Evolutionary conservation across 2,329 filamentous ascomycete genomes (phyloP), one percentile per base, ranked within the genome.

Genomic region (Clonostachys rosea): DNA sequence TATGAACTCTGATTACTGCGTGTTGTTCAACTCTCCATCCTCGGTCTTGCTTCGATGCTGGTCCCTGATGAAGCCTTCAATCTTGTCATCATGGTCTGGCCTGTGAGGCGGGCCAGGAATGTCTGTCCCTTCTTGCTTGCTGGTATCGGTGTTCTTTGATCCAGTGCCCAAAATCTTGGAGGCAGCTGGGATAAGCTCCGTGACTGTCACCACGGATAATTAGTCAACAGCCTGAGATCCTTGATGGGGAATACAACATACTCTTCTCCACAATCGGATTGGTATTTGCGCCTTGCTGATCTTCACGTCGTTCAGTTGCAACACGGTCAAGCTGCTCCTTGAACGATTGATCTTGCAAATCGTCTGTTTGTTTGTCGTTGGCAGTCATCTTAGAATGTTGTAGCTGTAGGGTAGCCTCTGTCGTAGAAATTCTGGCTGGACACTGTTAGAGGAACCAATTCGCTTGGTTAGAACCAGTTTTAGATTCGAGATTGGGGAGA

Each of bases 21-120:
- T 30, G 24, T 30, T 39, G 11, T 39, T 39, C 36, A 39, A 18
- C 14, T n/a, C 36, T 54, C 62, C 50, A 20, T 64, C 59, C 11
- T 60, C 52, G 33, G 55, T 62, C 50, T 68, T 71, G 58, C 75
- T 79, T 37, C 68, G 59, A 54, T 79, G 74, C 60, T 79, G 75
- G 43, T 78, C 74, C 44, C 72, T 66, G 34, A 80, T 60, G 49
- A 79, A 79, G 30, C 76, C 71, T 50, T 76, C 74, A 44, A 80
- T 77, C 53, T 74, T 68, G 6, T 56, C 46, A 51, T 78, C 76
- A 47, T 79, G 68, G 18, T 62, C 51, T 0, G 74, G 75, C 13
- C 74, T 63, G 11, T 68, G 54, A 4, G 74, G 75, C 13, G 69
- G 69, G 4, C 65, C 69, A 2, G 60, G 50, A 13, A 57, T 34